phyloP scores from a whole-genome alignment of 2,329 filamentous ascomycete genomes.

The Colletotrichum gloeosporioides region DNA sequence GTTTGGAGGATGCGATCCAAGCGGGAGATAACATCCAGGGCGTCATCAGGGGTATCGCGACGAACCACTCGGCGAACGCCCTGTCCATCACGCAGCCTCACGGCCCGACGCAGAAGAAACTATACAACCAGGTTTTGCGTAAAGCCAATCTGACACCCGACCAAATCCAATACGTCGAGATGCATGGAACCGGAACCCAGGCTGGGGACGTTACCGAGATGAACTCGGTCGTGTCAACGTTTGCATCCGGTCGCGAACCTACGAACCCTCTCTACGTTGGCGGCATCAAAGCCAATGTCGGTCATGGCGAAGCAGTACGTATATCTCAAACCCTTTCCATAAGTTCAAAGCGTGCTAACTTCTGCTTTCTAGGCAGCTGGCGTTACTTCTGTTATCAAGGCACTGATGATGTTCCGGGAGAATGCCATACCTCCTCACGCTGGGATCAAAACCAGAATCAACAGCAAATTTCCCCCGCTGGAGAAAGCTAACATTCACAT shows the following conservation, averaged over 20 bases:
- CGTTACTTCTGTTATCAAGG: neutral
- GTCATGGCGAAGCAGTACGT: neutral
- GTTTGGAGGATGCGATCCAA: conserved; percentile 40
- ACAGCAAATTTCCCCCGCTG: conserved; percentile 64
- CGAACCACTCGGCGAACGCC: neutral
- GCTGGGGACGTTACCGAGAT: neutral
- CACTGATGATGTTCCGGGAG: neutral
- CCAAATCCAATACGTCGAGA: conserved; percentile 7
- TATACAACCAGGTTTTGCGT: conserved; percentile 25
- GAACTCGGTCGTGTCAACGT: neutral
- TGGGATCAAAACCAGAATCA: conserved; percentile 70
- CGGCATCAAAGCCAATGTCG: neutral
- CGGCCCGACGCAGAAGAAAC: conserved; percentile 26
- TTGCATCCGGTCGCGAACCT: neutral
- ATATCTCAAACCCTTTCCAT: neutral
- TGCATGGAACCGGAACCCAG: neutral
- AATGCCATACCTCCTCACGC: conserved; percentile 45
- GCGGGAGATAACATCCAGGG: conserved; percentile 40
- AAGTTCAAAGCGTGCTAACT: neutral
- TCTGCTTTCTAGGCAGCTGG: neutral
- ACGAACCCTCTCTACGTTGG: neutral
- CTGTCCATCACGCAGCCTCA: neutral
- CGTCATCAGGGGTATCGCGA: conserved; percentile 29
- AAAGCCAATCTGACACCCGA: conserved; percentile 52
- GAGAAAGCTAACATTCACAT: conserved; percentile 62